These are phyloP conservation scores for Xerocomellus intermedius DNA, from an alignment of 768 basidiomycete species.

Conservation along the genomic window DNA sequence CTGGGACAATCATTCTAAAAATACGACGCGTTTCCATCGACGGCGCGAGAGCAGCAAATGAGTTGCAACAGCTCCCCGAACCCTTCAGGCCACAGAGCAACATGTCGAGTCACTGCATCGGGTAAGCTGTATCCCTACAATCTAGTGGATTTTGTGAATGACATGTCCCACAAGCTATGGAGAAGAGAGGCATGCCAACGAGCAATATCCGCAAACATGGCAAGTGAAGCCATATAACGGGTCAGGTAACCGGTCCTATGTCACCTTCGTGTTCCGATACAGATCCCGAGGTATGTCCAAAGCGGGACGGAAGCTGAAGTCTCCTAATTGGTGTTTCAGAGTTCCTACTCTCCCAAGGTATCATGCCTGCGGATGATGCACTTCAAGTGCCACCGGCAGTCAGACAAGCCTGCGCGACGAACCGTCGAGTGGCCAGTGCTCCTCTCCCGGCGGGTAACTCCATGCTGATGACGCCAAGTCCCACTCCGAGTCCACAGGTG, in stretches of 20 bases:
- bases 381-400: constrained; percentile 8
- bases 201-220: constrained; percentile 55
- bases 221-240: constrained; percentile 47
- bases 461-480: not conserved
- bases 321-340: constrained; percentile 32
- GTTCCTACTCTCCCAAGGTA: constrained; percentile 52
- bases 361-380: constrained; percentile 36
- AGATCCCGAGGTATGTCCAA: constrained; percentile 46
- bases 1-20: constrained; percentile 54
- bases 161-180: constrained; percentile 45
- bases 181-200: constrained; percentile 35
- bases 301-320: not conserved
- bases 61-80: constrained; percentile 40
- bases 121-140: constrained; percentile 34
- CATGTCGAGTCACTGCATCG: constrained; percentile 44
- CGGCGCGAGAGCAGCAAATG: constrained; percentile 41
- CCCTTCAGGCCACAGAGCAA: constrained; percentile 35
- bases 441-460: not conserved
- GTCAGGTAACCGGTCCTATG: constrained; percentile 43
- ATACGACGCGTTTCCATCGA: constrained; percentile 38
- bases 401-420: constrained; percentile 18
- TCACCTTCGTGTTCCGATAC: constrained; percentile 69
- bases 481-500: constrained; percentile 6
- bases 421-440: constrained; percentile 35
- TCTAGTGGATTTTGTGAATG: not conserved